phyloP scores from a whole-genome alignment of 2,329 filamentous ascomycete genomes.

The Fusarium sp. region DNA sequence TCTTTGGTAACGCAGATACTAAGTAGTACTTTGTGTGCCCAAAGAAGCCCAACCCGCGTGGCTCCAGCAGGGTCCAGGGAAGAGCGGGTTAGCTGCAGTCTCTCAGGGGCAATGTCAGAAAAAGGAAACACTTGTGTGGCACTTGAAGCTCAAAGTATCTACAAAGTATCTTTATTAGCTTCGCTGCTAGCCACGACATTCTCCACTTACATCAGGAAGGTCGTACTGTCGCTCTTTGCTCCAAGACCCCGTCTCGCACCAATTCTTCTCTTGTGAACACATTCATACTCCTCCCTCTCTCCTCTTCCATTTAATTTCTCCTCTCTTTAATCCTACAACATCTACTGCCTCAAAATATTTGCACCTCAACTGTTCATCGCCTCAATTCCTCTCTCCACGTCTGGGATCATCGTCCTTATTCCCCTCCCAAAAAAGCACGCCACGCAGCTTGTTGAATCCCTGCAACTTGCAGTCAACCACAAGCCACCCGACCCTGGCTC shows the following conservation, averaged over 20 bases:
- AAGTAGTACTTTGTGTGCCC: conserved; percentile 7
- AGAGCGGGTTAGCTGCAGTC: conserved; percentile 22
- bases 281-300: conserved; percentile 8
- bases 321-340: not conserved
- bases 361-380: not conserved
- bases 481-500: conserved; percentile 46
- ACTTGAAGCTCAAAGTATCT: conserved; percentile 3
- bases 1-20: not conserved
- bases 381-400: conserved; percentile 30
- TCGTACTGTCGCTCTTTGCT: conserved; percentile 11
- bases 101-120: conserved; percentile 32
- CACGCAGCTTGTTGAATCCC: conserved; percentile 43
- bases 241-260: conserved; percentile 14
- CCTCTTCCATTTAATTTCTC: conserved; percentile 5
- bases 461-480: conserved; percentile 41
- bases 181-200: conserved; percentile 20
- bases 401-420: conserved; percentile 26
- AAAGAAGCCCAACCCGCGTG: conserved; percentile 17
- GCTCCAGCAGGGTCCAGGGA: conserved; percentile 29
- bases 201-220: conserved; percentile 29
- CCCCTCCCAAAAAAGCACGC: conserved; percentile 43
- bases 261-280: conserved; percentile 25
- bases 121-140: conserved; percentile 24
- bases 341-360: not conserved
- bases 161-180: conserved; percentile 13